These are phyloP conservation scores for Rhizopogon vulgaris DNA, from an alignment of 768 basidiomycete genomes.

Conservation along the genomic window DNA sequence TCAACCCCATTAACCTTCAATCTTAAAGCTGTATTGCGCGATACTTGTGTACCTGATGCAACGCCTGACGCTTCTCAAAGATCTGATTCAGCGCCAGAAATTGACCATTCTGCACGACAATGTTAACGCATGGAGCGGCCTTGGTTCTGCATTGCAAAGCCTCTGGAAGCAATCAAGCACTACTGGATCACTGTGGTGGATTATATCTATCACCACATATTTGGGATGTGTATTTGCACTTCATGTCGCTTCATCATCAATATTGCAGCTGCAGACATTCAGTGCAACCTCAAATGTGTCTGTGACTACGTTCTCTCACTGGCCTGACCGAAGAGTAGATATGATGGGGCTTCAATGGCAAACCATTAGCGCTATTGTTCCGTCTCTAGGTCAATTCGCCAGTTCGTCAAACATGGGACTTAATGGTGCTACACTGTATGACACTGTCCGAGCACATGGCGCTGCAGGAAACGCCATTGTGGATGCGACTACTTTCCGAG, in stretches of 20 bases:
- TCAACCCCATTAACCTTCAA: background rate
- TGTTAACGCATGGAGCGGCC: conserved; percentile 2
- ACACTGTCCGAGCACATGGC: background rate
- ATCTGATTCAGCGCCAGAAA: conserved; percentile 1
- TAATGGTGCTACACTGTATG: conserved; percentile 2
- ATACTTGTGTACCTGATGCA: conserved; percentile 9
- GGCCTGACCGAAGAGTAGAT: background rate
- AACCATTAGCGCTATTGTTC: background rate
- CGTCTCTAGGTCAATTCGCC: background rate
- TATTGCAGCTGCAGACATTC: conserved; percentile 4
- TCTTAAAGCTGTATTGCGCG: conserved; percentile 7
- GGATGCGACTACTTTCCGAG: conserved; percentile 4
- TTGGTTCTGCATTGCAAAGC: conserved; percentile 1
- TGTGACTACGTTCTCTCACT: background rate
- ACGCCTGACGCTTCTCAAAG: conserved; percentile 6
- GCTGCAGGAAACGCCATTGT: conserved; percentile 4
- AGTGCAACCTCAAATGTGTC: background rate
- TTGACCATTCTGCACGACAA: conserved; percentile 3
- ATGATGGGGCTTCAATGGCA: background rate
- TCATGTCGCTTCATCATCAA: conserved; percentile 6
- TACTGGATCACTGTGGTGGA: background rate
- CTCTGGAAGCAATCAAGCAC: conserved; percentile 3
- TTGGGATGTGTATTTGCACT: background rate
- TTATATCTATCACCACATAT: conserved; percentile 1
- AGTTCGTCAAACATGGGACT: background rate